Evolutionary conservation across 441 rosid genomes (phyloP).

Genomic region (Heliophila coronopifolia): DNA sequence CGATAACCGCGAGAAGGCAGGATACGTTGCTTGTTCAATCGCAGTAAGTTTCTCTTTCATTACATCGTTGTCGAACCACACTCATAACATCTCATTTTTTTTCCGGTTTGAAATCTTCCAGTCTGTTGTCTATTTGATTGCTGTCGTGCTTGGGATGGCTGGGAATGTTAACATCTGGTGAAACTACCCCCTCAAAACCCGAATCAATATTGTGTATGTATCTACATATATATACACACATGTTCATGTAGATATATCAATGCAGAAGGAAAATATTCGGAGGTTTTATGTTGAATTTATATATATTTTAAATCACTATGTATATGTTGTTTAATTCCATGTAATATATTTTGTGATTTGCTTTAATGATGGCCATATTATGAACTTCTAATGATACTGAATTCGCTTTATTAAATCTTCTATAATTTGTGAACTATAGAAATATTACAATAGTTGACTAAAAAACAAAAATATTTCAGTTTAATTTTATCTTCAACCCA

Average conservation of each 20-base stretch:
- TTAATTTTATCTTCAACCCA: too few species aligned
- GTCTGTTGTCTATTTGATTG: constrained; percentile 55
- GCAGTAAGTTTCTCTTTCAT: constrained; percentile 45
- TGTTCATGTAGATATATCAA: background rate
- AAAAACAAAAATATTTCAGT: too few species aligned
- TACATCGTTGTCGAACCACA: background rate
- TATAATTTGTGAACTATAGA: too few species aligned
- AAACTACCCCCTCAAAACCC: background rate
- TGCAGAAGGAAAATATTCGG: background rate
- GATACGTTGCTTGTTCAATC: constrained; percentile 68
- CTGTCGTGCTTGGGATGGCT: constrained; percentile 47
- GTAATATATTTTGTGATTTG: background rate
- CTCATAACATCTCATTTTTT: background rate
- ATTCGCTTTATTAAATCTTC: too few species aligned
- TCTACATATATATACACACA: constrained; percentile 9
- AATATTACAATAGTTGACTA: too few species aligned
- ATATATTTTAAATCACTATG: background rate
- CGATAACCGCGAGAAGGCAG: constrained; percentile 77
- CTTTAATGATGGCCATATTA: background rate
- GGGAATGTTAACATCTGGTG: constrained; percentile 48
- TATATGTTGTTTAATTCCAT: constrained; percentile 9
- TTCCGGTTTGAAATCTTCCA: constrained; percentile 23
- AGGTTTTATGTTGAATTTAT: background rate
- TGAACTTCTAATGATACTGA: background rate
- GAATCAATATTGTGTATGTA: background rate